Percentiles rank a stretch among this genome's conserved stretches.
Evolutionary conservation across 805 yeast species (phyloP).

Genomic region (Barnettozyma populi): DNA sequence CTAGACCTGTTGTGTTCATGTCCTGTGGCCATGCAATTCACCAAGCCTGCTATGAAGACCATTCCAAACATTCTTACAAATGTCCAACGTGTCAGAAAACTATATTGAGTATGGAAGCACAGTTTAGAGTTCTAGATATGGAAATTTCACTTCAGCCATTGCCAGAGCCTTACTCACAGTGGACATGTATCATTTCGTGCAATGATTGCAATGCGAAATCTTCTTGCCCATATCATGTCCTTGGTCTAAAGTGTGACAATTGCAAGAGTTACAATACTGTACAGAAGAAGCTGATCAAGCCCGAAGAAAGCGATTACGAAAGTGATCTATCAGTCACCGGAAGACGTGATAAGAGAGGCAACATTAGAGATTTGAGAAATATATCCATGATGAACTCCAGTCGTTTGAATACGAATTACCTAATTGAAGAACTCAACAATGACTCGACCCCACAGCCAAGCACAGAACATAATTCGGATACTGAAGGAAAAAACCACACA

Average conservation of each 20-base stretch:
- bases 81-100: constrained; percentile 90
- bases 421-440: constrained; percentile 17
- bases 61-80: constrained; percentile 77
- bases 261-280: constrained; percentile 86
- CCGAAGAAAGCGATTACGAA: constrained; percentile 42
- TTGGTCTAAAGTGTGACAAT: constrained; percentile 83
- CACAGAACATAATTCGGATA: neutral
- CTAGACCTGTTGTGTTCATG: constrained; percentile 84
- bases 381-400: constrained; percentile 18
- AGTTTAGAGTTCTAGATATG: constrained; percentile 78
- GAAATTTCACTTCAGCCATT: constrained; percentile 73
- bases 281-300: constrained; percentile 64
- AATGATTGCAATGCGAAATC: constrained; percentile 87
- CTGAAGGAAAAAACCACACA: neutral
- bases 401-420: constrained; percentile 22
- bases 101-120: constrained; percentile 80
- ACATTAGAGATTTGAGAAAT: constrained; percentile 17
- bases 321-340: constrained; percentile 22
- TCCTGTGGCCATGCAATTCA: constrained; percentile 93
- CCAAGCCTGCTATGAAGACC: constrained; percentile 74
- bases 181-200: constrained; percentile 74
- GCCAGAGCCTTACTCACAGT: constrained; percentile 71
- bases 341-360: constrained; percentile 11
- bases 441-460: neutral
- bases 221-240: constrained; percentile 67